These are phyloP conservation scores for Mixia osmundae DNA, from an alignment of 1,284 basidiomycete species.

Conservation along the genomic window DNA sequence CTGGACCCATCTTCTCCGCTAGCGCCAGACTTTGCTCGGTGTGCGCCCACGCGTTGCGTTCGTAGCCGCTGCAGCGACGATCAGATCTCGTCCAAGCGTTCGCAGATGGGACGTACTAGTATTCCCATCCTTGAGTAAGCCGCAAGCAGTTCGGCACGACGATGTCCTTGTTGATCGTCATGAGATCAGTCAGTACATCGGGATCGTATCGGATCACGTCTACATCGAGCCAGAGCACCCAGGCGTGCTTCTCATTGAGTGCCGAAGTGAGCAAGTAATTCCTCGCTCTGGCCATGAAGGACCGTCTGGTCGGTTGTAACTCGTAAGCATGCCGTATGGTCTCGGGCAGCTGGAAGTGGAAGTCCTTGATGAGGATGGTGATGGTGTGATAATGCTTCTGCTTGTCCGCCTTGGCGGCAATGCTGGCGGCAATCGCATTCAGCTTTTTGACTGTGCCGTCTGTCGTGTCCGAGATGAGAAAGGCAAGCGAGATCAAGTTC, in stretches of 20 bases:
- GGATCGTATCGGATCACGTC: constrained; percentile 8
- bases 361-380: constrained; percentile 10
- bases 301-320: constrained; percentile 9
- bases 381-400: constrained; percentile 5
- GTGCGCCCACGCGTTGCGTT: too few relatives aligned
- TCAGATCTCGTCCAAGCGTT: too few relatives aligned
- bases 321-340: constrained; percentile 7
- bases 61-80: too few relatives aligned
- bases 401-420: not conserved
- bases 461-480: constrained; percentile 10
- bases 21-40: too few relatives aligned
- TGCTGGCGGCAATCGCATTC: constrained; percentile 1
- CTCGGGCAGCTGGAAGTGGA: constrained; percentile 7
- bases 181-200: constrained; percentile 9
- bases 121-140: too few relatives aligned
- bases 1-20: too few relatives aligned
- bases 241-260: constrained; percentile 8
- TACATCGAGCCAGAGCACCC: constrained; percentile 13
- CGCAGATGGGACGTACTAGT: too few relatives aligned
- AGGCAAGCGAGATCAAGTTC: constrained; percentile 7
- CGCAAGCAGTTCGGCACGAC: constrained; percentile 10
- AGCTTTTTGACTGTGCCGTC: constrained; percentile 8
- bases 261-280: constrained; percentile 10
- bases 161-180: constrained; percentile 11
- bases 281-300: constrained; percentile 11